These are phyloP conservation scores for Diaporthe ampelina DNA, from an alignment of 2,329 filamentous ascomycete genomes.

Conservation along the genomic window DNA sequence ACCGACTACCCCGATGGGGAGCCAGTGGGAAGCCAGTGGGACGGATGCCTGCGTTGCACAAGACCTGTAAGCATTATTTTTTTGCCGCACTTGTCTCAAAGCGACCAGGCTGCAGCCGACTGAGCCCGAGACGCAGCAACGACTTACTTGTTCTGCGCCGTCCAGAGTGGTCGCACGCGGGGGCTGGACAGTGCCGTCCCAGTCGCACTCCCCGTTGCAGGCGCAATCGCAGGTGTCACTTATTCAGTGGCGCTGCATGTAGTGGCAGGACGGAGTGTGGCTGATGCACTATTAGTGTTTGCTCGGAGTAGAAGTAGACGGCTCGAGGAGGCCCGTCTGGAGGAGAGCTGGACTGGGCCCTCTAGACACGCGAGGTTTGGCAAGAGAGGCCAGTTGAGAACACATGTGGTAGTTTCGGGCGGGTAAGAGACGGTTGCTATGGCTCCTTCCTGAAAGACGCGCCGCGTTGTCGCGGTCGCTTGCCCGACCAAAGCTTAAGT, in stretches of 20 bases:
- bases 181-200: conserved; percentile 2
- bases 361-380: background rate
- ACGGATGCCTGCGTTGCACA: conserved; percentile 19
- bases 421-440: conserved; percentile 4
- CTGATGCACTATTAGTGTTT: background rate
- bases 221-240: background rate
- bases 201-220: background rate
- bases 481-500: background rate
- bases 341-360: background rate
- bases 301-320: background rate
- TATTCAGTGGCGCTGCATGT: conserved; percentile 29
- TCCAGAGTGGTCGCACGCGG: background rate
- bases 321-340: background rate
- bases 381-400: background rate
- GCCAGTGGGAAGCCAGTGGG: background rate
- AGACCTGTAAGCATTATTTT: conserved; percentile 20
- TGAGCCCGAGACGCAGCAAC: conserved; percentile 12
- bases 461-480: conserved; percentile 2
- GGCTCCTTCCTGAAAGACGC: background rate
- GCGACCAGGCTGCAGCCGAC: conserved; percentile 21
- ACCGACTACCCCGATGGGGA: conserved; percentile 23
- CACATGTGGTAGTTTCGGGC: background rate
- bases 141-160: conserved; percentile 23
- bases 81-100: conserved; percentile 30
- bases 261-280: conserved; percentile 1